phyloP scores from a whole-genome alignment of 768 basidiomycete genomes.

The Leccinum variicolor region DNA sequence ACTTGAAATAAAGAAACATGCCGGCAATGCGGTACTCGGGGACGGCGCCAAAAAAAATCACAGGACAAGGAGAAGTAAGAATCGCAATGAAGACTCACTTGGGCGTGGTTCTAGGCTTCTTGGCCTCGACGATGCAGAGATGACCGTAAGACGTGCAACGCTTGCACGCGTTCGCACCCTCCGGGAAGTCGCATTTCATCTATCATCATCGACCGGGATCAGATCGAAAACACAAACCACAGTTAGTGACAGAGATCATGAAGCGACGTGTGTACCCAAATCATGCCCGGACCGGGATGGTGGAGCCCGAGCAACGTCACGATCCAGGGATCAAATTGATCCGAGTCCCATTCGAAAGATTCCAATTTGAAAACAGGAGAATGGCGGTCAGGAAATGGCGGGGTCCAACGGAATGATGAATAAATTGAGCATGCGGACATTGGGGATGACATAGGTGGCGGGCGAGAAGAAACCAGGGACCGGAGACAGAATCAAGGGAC shows the following conservation, averaged over 20 bases:
- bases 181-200: slow-evolving; percentile 88
- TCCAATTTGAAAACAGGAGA: slow-evolving; percentile 11
- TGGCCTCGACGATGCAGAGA: slow-evolving; percentile 79
- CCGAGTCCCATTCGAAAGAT: slow-evolving; percentile 7
- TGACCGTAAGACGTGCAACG: slow-evolving; percentile 72
- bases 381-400: slow-evolving; percentile 1
- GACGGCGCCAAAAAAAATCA: not conserved
- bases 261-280: not conserved
- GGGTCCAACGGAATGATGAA: slow-evolving; percentile 4
- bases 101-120: slow-evolving; percentile 73
- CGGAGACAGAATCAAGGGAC: not conserved
- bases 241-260: slow-evolving; percentile 2
- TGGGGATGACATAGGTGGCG: not conserved
- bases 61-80: not conserved
- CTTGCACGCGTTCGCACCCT: slow-evolving; percentile 69
- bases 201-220: slow-evolving; percentile 28
- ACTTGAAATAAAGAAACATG: slow-evolving; percentile 20
- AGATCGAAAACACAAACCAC: slow-evolving; percentile 12
- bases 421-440: slow-evolving; percentile 1
- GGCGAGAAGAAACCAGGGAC: not conserved
- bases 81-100: slow-evolving; percentile 58
- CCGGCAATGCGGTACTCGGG: slow-evolving; percentile 24
- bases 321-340: slow-evolving; percentile 1
- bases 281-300: not conserved
- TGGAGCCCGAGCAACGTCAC: slow-evolving; percentile 7